These are phyloP conservation scores for Scytalidium lignicola DNA, from an alignment of 2,329 filamentous ascomycete species.

Conservation along the genomic window DNA sequence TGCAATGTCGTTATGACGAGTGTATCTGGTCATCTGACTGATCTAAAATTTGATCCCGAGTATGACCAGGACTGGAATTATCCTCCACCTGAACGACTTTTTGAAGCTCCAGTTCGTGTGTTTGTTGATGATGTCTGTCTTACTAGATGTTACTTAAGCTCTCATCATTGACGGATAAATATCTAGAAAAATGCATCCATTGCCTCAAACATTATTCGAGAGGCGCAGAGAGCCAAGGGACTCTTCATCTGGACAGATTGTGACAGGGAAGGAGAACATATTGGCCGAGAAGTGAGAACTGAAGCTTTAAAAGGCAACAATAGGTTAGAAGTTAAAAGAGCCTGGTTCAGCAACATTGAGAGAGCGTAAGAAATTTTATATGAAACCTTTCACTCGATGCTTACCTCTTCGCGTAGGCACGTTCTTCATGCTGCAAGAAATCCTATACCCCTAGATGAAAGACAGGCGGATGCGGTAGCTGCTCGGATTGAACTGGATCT, in stretches of 20 bases:
- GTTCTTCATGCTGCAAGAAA: slow-evolving; percentile 77
- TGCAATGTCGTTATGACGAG: slow-evolving; percentile 91
- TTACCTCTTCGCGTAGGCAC: slow-evolving; percentile 51
- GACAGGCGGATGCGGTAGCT: slow-evolving; percentile 79
- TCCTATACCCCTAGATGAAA: slow-evolving; percentile 74
- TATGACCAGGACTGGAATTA: slow-evolving; percentile 72
- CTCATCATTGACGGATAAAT: slow-evolving; percentile 11
- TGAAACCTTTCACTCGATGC: slow-evolving; percentile 8
- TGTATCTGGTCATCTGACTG: slow-evolving; percentile 81
- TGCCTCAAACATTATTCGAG: slow-evolving; percentile 76
- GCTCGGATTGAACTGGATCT: slow-evolving; percentile 90
- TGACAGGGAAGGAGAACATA: slow-evolving; percentile 95
- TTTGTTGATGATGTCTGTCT: slow-evolving; percentile 60
- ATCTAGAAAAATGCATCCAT: slow-evolving; percentile 72
- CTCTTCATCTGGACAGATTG: slow-evolving; percentile 99
- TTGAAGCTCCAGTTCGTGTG: slow-evolving; percentile 71
- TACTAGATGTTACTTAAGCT: slow-evolving; percentile 2
- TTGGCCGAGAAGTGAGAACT: slow-evolving; percentile 83
- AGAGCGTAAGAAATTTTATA: slow-evolving; percentile 57
- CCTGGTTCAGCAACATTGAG: slow-evolving; percentile 94
- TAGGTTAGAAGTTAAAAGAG: slow-evolving; percentile 73
- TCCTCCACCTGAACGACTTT: slow-evolving; percentile 73
- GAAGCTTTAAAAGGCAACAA: slow-evolving; percentile 72
- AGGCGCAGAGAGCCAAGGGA: slow-evolving; percentile 67
- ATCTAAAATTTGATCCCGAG: slow-evolving; percentile 67